These are phyloP conservation scores for Psidium friedrichsthalianum DNA, from an alignment of 345 rosid species.

Conservation along the genomic window DNA sequence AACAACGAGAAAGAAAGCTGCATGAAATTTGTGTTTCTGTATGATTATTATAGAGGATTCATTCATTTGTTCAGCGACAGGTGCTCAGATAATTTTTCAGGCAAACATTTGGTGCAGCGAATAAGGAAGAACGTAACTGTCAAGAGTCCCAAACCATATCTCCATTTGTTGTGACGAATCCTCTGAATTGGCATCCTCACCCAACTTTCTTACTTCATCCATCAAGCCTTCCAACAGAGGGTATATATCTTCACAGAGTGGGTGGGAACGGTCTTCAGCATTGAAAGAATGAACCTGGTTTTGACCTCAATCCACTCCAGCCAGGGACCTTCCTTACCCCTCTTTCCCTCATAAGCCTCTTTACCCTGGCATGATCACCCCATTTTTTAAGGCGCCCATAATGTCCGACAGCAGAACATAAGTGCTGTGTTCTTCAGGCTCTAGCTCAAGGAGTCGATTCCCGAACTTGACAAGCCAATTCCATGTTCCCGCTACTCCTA, in stretches of 20 bases:
- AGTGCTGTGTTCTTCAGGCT: slow-evolving; percentile 70
- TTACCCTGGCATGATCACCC: slow-evolving; percentile 50
- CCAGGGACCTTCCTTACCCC: slow-evolving; percentile 75
- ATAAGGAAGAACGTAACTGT: background rate
- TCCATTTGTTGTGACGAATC: background rate
- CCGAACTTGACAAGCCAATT: slow-evolving; percentile 57
- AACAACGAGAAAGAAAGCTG: background rate
- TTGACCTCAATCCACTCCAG: slow-evolving; percentile 75
- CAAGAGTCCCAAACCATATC: background rate
- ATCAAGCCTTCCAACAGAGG: slow-evolving; percentile 25
- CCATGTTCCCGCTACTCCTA: slow-evolving; percentile 52
- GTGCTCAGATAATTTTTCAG: background rate
- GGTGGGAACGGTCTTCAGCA: slow-evolving; percentile 54
- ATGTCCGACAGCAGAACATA: slow-evolving; percentile 52
- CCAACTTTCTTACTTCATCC: slow-evolving; percentile 42
- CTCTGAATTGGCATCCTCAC: slow-evolving; percentile 4
- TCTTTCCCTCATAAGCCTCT: slow-evolving; percentile 65
- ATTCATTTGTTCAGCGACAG: background rate
- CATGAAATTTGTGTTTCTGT: background rate
- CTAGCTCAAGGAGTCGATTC: slow-evolving; percentile 39
- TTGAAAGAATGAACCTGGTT: slow-evolving; percentile 49
- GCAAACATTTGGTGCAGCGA: background rate
- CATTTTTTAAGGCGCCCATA: slow-evolving; percentile 49
- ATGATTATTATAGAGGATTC: background rate
- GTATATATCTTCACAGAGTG: slow-evolving; percentile 34